Conservation (phyloP, 495 filamentous ascomycete genomes). For the Monascus purpureus region DNA sequence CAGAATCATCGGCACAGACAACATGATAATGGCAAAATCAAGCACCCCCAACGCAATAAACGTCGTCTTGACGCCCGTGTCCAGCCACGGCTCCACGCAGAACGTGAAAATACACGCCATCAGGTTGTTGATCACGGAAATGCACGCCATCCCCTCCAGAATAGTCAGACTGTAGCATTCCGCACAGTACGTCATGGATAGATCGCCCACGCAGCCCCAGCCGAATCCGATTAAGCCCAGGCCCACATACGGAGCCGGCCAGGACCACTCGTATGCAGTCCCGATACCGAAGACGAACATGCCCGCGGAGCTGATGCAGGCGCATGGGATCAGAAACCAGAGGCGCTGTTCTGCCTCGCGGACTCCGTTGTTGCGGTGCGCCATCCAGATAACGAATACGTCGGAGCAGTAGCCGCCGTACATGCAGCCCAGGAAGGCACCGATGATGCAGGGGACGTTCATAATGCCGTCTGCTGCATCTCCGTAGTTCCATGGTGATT, state of each 20-base stretch:
- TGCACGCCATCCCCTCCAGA: constrained; percentile 22
- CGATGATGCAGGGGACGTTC: constrained; percentile 22
- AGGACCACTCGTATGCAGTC: constrained; percentile 12
- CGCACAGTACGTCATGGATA: constrained; percentile 18
- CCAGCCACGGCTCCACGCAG: constrained; percentile 10
- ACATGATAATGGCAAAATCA: constrained; percentile 7
- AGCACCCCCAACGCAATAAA: constrained; percentile 11
- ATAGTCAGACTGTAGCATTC: constrained; percentile 21
- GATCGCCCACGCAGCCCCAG: constrained; percentile 21
- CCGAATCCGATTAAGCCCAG: constrained; percentile 21
- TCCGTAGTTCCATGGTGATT: constrained; percentile 17
- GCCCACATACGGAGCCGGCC: constrained; percentile 15
- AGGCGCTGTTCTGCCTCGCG: constrained; percentile 20
- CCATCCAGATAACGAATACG: constrained; percentile 18
- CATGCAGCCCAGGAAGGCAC: constrained; percentile 18
- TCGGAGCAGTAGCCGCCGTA: constrained; percentile 24
- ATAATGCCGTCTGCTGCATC: constrained; percentile 19
- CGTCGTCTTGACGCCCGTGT: constrained; percentile 5
- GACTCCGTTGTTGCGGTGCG: constrained; percentile 14
- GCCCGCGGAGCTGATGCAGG: constrained; percentile 15
- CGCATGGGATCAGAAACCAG: constrained; percentile 19
- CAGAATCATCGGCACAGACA: constrained; percentile 9
- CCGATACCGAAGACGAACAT: constrained; percentile 22
- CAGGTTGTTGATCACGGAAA: constrained; percentile 22
- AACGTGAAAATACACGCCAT: constrained; percentile 23